Evolutionary conservation across 164 flowering plant species (phyloP).

Genomic region (Sedum album): DNA sequence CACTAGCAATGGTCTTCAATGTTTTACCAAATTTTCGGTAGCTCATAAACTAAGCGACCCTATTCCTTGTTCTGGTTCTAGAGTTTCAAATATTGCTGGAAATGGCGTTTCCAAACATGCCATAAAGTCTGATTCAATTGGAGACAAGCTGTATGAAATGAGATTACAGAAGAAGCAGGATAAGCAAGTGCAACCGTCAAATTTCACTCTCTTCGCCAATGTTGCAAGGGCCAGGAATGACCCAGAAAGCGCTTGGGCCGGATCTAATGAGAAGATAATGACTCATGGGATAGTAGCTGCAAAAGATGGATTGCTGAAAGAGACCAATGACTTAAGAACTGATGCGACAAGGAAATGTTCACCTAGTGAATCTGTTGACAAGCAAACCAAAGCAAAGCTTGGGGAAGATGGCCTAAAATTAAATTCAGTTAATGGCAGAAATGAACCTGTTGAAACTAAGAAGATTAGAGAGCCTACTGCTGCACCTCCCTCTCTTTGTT

Average conservation of each 20-base stretch:
- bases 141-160: not conserved
- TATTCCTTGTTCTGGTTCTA: not conserved
- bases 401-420: not conserved
- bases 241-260: not conserved
- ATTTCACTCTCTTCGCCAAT: not conserved
- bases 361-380: not conserved
- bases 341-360: not conserved
- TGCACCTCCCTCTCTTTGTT: conserved; percentile 18
- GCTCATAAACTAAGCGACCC: not conserved
- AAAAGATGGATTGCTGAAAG: not conserved
- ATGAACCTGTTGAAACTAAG: not conserved
- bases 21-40: not conserved
- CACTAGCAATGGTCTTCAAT: not conserved
- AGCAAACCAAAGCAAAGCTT: not conserved
- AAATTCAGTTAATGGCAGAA: conserved; percentile 1
- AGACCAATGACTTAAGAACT: not conserved
- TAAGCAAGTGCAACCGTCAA: not conserved
- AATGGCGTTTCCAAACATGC: not conserved
- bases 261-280: not conserved
- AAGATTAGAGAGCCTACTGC: conserved; percentile 9
- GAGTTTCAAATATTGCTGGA: not conserved
- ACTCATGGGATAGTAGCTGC: not conserved
- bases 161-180: not conserved
- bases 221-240: not conserved
- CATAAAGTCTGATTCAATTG: not conserved